Conservation (phyloP, 257 asterid genomes). For the Hygrophila difformis region DNA sequence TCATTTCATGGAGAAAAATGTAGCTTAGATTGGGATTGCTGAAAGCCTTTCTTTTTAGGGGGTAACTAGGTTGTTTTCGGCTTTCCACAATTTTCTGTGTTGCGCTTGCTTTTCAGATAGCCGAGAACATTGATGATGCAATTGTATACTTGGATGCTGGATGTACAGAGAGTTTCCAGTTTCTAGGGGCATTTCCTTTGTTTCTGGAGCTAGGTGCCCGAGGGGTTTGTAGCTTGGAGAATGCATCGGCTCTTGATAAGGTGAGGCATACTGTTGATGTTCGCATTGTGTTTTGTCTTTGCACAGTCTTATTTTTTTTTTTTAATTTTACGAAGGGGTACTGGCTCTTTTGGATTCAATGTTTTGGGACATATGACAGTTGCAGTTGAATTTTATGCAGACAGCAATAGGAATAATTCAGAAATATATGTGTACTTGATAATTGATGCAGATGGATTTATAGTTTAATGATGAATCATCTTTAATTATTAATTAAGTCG, state of each 20-base stretch:
- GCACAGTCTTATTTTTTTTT: slow-evolving; percentile 3
- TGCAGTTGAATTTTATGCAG: neutral
- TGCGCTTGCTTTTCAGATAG: slow-evolving; percentile 35
- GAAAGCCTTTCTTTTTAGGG: neutral
- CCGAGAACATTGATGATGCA: slow-evolving; percentile 76
- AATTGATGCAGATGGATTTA: too few species aligned
- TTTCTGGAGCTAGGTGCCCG: slow-evolving; percentile 87
- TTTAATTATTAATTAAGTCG: too few species aligned
- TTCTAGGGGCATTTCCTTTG: slow-evolving; percentile 72
- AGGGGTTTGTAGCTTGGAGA: slow-evolving; percentile 87
- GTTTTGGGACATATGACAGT: neutral
- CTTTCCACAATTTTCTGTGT: slow-evolving; percentile 3
- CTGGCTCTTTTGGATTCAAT: neutral
- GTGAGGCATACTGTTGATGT: slow-evolving; percentile 21
- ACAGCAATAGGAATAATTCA: slow-evolving; percentile 1
- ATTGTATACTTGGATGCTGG: slow-evolving; percentile 89
- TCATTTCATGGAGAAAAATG: slow-evolving; percentile 6
- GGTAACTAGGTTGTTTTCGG: neutral
- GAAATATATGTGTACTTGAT: too few species aligned
- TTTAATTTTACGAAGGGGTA: too few species aligned
- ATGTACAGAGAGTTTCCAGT: slow-evolving; percentile 80
- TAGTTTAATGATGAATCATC: too few species aligned
- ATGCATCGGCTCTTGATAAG: slow-evolving; percentile 61
- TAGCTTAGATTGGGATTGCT: slow-evolving; percentile 2
- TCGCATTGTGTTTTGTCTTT: neutral